A percentile compares a stretch with the other conserved stretches of the same genome.
These are phyloP conservation scores for Fusarium globosum DNA, from an alignment of 2,329 filamentous ascomycete species.

Conservation along the genomic window DNA sequence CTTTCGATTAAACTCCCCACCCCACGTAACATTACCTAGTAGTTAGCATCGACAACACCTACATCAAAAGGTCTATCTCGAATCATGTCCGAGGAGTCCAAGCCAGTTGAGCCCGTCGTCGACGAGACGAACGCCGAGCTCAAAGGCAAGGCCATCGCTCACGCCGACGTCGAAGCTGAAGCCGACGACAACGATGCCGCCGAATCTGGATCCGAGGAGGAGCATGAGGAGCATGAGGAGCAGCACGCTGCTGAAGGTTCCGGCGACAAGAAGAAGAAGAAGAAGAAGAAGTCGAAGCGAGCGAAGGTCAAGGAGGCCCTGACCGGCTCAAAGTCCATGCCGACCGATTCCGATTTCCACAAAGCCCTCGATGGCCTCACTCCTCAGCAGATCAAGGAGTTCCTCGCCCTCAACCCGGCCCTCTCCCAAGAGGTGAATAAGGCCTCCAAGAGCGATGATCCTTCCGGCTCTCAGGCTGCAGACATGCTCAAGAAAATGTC, in stretches of 20 bases:
- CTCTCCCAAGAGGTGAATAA: conserved; percentile 68
- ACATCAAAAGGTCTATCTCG: conserved; percentile 18
- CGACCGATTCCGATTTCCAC: conserved; percentile 55
- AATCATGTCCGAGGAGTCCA: conserved; percentile 69
- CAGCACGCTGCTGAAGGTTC: conserved; percentile 53
- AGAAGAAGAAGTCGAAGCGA: conserved; percentile 75
- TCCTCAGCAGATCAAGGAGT: conserved; percentile 69
- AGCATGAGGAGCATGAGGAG: conserved; percentile 50
- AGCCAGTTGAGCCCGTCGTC: conserved; percentile 65
- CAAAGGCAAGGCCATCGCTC: conserved; percentile 57
- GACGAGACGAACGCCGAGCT: conserved; percentile 61
- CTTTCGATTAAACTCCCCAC: conserved; percentile 24
- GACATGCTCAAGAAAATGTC: conserved; percentile 71
- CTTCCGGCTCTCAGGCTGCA: conserved; percentile 57
- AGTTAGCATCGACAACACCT: conserved; percentile 31
- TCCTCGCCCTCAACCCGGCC: conserved; percentile 78
- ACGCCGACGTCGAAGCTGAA: conserved; percentile 56
- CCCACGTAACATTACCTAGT: conserved; percentile 7
- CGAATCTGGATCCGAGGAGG: conserved; percentile 58
- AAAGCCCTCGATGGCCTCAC: conserved; percentile 66
- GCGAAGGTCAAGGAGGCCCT: conserved; percentile 67
- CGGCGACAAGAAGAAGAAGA: conserved; percentile 59
- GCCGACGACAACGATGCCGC: conserved; percentile 59
- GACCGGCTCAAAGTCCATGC: conserved; percentile 48
- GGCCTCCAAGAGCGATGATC: conserved; percentile 51